Evolutionary conservation across 352 stramenopile genomes (phyloP), one percentile per base, ranked within the genome.

Genomic region (Stephanocyclus meneghinianus): DNA sequence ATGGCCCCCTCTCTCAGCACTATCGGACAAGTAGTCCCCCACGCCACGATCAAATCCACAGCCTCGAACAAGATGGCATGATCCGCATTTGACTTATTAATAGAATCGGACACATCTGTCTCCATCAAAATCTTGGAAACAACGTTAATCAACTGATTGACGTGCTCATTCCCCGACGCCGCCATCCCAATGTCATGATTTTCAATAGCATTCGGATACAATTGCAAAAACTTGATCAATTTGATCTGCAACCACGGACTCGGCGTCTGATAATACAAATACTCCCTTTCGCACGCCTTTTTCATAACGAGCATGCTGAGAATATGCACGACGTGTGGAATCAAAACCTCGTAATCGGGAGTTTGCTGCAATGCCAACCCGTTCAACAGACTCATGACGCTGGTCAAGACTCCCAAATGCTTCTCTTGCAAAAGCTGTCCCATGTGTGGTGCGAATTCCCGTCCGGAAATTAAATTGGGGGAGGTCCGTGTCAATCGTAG

Each of bases 21-120:
- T 30, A 88, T 81, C 53, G 97, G 94, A 42, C 90, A 93, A 7
- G 89, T 85, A 32, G 95, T 96, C 66, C 95, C 96, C 79, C 97
- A 97, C 37, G 91, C 91, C 47, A 98, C 97, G 79, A 99, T 97
- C 9, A 99, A 87, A 87, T 99, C 98, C 29, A 99, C 94, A 8
- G 96, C 96, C 88, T 99, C 97, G 67, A 99, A 99, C 30, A 99
- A 84, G 63, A 99, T 94, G 4, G 96, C 92, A 84, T 99, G 97
- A 61, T 97, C 94, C 9, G 96, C 96, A 85, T 99, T 99, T 74
- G 96, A 98, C 87, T 98, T 98, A 85, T 97, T 97, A 60, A 95
- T 94, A 40, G 86, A 95, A 57, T 96, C 92, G 6, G 88, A 71
- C 76, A 96, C 69, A 80, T 97, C 81, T 69, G 95, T 96, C 37